Conservation (phyloP, 2,329 filamentous ascomycete genomes). For the Sclerotinia trifoliorum region DNA sequence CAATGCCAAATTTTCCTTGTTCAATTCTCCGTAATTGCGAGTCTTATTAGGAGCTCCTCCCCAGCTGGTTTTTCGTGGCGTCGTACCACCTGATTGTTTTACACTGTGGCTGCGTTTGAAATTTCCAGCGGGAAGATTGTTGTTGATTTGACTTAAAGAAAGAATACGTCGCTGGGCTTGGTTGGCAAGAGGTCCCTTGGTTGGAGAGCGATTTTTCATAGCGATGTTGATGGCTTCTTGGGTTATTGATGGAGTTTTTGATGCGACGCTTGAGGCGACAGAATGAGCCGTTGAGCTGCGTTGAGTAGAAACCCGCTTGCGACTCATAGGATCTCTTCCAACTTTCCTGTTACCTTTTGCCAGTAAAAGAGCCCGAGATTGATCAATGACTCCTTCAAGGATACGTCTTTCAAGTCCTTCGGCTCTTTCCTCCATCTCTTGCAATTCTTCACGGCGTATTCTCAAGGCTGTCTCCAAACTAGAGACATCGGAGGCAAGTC, state of each 20-base stretch:
- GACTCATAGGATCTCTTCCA: conserved; percentile 49
- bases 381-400: conserved; percentile 92
- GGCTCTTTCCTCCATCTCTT: conserved; percentile 84
- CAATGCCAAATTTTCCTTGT: conserved; percentile 63
- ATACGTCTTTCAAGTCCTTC: conserved; percentile 89
- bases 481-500: conserved; percentile 80
- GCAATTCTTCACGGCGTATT: conserved; percentile 85
- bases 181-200: conserved; percentile 41
- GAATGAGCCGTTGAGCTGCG: conserved; percentile 43
- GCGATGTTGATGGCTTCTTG: conserved; percentile 54
- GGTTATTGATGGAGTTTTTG: conserved; percentile 35
- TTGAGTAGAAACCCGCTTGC: conserved; percentile 51
- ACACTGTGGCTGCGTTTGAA: conserved; percentile 79
- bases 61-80: conserved; percentile 69
- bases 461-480: conserved; percentile 87
- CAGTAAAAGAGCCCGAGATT: conserved; percentile 87
- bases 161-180: conserved; percentile 72
- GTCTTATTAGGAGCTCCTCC: conserved; percentile 46
- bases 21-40: conserved; percentile 48
- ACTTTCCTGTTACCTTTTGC: conserved; percentile 50
- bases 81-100: conserved; percentile 54
- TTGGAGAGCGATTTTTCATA: conserved; percentile 43
- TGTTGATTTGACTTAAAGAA: conserved; percentile 85
- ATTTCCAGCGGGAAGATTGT: conserved; percentile 61
- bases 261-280: conserved; percentile 38